Evolutionary conservation across 106 monocot species (phyloP).

Genomic region (Vanilla planifolia): DNA sequence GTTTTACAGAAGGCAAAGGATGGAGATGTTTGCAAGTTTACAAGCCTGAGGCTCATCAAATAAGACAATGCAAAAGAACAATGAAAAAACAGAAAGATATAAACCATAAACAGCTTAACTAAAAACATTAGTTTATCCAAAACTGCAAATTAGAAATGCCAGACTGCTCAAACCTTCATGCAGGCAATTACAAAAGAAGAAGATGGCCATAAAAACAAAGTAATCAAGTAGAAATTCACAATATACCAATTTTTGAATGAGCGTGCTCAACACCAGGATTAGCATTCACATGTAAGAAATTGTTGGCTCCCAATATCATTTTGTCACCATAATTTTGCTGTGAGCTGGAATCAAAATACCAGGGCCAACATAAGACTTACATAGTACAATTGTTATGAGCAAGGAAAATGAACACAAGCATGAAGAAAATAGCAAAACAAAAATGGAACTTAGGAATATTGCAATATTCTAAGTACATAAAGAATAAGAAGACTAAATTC

Average conservation of each 20-base stretch:
- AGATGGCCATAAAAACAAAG: neutral
- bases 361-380: neutral
- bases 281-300: slow-evolving; percentile 8
- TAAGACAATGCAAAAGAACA: too few species aligned
- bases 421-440: too few species aligned
- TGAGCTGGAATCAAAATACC: neutral
- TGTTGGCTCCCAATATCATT: neutral
- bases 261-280: slow-evolving; percentile 1
- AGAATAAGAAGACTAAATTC: too few species aligned
- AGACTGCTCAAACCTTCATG: neutral
- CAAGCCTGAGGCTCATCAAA: too few species aligned
- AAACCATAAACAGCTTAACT: too few species aligned
- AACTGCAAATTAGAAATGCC: neutral
- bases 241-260: slow-evolving; percentile 12
- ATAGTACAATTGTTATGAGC: neutral
- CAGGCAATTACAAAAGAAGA: too few species aligned
- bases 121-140: neutral
- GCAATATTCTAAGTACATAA: too few species aligned
- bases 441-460: too few species aligned
- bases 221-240: neutral
- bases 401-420: neutral
- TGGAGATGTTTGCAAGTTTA: too few species aligned
- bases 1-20: neutral
- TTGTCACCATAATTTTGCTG: slow-evolving; percentile 4
- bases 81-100: too few species aligned